phyloP scores from a whole-genome alignment of 305 asterid species.

The Fraxinus paxiana region DNA sequence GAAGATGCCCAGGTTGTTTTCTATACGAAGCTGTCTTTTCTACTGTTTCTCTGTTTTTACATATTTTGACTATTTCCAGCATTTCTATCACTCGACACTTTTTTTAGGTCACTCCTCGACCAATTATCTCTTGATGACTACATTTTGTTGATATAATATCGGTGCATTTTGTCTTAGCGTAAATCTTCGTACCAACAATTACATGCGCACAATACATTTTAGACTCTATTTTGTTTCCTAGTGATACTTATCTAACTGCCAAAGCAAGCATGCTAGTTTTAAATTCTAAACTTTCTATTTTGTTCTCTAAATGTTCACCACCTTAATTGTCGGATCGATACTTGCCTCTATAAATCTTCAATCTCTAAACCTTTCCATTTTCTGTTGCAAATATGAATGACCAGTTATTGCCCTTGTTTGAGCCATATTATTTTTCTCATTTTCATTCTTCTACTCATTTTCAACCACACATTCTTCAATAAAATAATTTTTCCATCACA shows the following conservation, averaged over 20 bases:
- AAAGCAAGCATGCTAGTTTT: background rate
- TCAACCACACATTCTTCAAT: too few species aligned
- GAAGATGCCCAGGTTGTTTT: slow-evolving; percentile 88
- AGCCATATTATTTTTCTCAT: too few species aligned
- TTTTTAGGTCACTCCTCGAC: background rate
- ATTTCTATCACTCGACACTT: background rate
- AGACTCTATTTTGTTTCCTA: background rate
- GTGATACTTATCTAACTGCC: background rate
- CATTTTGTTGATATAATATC: slow-evolving; percentile 11
- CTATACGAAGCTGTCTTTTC: slow-evolving; percentile 8
- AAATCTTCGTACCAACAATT: slow-evolving; percentile 6
- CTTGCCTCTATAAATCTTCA: background rate
- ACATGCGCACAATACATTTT: background rate
- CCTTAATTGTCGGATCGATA: background rate
- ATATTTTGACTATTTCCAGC: slow-evolving; percentile 5
- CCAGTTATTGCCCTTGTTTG: background rate
- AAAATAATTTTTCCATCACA: too few species aligned
- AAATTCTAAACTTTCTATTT: background rate
- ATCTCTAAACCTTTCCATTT: background rate
- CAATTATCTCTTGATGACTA: slow-evolving; percentile 4
- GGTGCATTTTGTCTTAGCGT: slow-evolving; percentile 4
- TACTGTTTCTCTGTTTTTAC: slow-evolving; percentile 6
- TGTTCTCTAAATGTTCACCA: slow-evolving; percentile 4
- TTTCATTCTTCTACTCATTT: too few species aligned
- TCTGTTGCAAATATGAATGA: background rate